Percentiles rank a stretch among this genome's conserved stretches.
phyloP scores from a whole-genome alignment of 1,139 yeast genomes.

The Kodamaea sp. region DNA sequence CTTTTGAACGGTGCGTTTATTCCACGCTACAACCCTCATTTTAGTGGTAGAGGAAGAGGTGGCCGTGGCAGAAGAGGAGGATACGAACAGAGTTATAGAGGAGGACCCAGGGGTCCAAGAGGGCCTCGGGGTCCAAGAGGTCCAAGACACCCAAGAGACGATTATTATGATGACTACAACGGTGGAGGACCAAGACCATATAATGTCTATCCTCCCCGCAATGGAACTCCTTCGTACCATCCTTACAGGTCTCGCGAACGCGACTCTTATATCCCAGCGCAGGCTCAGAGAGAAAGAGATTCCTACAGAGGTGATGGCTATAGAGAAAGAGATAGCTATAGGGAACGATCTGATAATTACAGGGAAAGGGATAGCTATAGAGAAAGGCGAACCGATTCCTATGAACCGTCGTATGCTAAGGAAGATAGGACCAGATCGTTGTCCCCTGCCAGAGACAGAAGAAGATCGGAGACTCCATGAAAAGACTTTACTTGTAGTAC shows the following conservation, averaged over 20 bases:
- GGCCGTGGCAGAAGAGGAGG: slow-evolving; percentile 8
- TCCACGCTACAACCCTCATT: slow-evolving; percentile 21
- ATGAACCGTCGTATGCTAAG: slow-evolving; percentile 18
- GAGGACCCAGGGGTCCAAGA: slow-evolving; percentile 8
- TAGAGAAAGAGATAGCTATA: slow-evolving; percentile 11
- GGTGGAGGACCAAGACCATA: slow-evolving; percentile 15
- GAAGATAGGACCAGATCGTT: slow-evolving; percentile 14
- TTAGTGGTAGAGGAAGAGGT: slow-evolving; percentile 14
- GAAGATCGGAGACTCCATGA: too few species aligned
- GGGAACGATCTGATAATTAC: too few species aligned
- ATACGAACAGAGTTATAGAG: slow-evolving; percentile 6
- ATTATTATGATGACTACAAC: slow-evolving; percentile 5
- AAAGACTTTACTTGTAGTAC: too few species aligned
- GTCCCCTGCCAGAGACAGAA: slow-evolving; percentile 14
- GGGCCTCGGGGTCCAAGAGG: slow-evolving; percentile 9
- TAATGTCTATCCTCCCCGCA: slow-evolving; percentile 14
- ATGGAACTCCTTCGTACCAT: slow-evolving; percentile 4
- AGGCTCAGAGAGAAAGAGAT: too few species aligned
- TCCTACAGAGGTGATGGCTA: slow-evolving; percentile 2
- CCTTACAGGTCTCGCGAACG: slow-evolving; percentile 12
- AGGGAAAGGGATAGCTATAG: too few species aligned
- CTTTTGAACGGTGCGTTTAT: slow-evolving; percentile 37
- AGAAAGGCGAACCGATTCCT: slow-evolving; percentile 23
- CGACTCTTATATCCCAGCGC: slow-evolving; percentile 19
- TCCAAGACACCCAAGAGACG: slow-evolving; percentile 7